phyloP scores from a whole-genome alignment of 345 rosid species.

The Boechera divaricarpa region DNA sequence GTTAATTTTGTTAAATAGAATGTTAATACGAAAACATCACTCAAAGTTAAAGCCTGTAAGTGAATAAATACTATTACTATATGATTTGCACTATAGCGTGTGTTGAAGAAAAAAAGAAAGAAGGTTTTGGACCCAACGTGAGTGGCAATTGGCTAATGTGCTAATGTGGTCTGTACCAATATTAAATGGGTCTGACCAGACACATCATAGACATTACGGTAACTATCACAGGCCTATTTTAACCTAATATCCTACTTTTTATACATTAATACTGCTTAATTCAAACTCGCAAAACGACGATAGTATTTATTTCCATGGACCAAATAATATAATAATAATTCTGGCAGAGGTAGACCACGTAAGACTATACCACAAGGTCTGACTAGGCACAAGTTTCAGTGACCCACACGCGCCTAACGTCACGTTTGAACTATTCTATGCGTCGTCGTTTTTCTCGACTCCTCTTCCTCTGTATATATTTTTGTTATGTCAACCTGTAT shows the following conservation, averaged over 20 bases:
- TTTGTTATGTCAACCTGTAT: not conserved
- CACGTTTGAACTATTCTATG: slow-evolving; percentile 27
- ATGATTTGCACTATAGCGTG: not conserved
- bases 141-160: slow-evolving; percentile 32
- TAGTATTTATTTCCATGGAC: slow-evolving; percentile 19
- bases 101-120: not conserved
- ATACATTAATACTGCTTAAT: not conserved
- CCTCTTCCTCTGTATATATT: not conserved
- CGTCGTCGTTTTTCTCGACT: slow-evolving; percentile 29
- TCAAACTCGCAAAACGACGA: slow-evolving; percentile 22
- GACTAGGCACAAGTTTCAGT: slow-evolving; percentile 48
- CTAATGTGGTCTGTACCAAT: slow-evolving; percentile 35
- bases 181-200: slow-evolving; percentile 47
- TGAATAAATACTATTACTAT: not conserved
- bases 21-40: not conserved
- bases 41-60: not conserved
- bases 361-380: slow-evolving; percentile 41
- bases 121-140: slow-evolving; percentile 4
- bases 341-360: slow-evolving; percentile 48
- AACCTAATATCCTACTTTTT: slow-evolving; percentile 1
- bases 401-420: slow-evolving; percentile 49
- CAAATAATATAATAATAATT: not conserved
- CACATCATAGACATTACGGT: slow-evolving; percentile 47
- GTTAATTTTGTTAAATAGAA: not conserved
- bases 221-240: slow-evolving; percentile 40